Evolutionary conservation across 108 stramenopile species (phyloP), one percentile per base, ranked within the genome.

Genomic region (Skeletonema costatum): DNA sequence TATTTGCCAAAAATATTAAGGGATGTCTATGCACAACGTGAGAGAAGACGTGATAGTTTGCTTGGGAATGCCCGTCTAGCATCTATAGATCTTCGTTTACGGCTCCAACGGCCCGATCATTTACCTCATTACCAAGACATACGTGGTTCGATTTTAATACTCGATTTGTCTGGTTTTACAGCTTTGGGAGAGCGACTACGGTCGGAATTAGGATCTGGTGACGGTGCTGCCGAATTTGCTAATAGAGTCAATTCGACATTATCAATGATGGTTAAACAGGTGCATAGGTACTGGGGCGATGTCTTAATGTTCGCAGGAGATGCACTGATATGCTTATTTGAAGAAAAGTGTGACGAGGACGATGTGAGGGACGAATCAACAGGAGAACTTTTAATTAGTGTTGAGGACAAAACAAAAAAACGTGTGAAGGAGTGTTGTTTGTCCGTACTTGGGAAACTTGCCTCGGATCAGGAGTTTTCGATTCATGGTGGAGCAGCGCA

Each of bases 231-330:
- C 21, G 82, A 81, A 32, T 83, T 88, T 56, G 85, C 87, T 0
- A 66, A 76, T 32, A 64, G 72, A 21, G 84, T 87, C 68, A 85
- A 90, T 73, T 64, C 56, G 10, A 85, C 86, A 64, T 71, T 90
- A 11, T 64, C 71, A 16, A 75, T 71, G 6, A 82, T 90, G 78
- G 83, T 86, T 9, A 71, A 65, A 32, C 78, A 76, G 70, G 80
- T 90, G 35, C 73, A 85, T 62, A 76, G 74, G 21, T 86, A 78
- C 66, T 84, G 87, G 60, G 89, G 89, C 11, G 89, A 90, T 76
- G 85, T 90, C 2, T 68, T 90, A 31, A 90, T 87, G 83, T 90
- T 87, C 71, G 89, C 89, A 10, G 89, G 89, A 19, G 89, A 90
- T 71, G 89, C 89, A 12, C 50, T 90, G 5, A 81, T 90, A 38